These are phyloP conservation scores for Phyllosticta citriasiana DNA, from an alignment of 2,329 filamentous ascomycete genomes.

Conservation along the genomic window DNA sequence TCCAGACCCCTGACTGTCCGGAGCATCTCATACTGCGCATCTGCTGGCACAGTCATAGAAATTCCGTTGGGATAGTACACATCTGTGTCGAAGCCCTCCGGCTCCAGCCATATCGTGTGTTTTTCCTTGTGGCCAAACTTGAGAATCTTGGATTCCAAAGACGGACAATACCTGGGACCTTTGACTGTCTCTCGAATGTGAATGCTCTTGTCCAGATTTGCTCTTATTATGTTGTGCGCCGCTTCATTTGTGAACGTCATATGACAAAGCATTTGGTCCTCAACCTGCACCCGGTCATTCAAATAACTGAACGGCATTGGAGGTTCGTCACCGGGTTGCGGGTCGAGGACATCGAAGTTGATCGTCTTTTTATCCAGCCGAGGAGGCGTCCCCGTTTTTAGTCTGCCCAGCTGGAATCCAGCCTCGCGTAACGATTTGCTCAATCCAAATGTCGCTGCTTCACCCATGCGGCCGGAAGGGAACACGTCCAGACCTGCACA, in stretches of 20 bases:
- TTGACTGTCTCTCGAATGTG: slow-evolving; percentile 94
- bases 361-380: slow-evolving; percentile 75
- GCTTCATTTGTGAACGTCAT: slow-evolving; percentile 76
- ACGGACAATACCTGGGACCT: slow-evolving; percentile 91
- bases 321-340: slow-evolving; percentile 73
- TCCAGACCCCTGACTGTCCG: slow-evolving; percentile 82
- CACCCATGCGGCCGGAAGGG: slow-evolving; percentile 84
- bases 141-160: slow-evolving; percentile 86
- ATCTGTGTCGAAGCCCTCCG: slow-evolving; percentile 83
- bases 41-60: slow-evolving; percentile 89
- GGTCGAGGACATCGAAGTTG: slow-evolving; percentile 60
- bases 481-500: slow-evolving; percentile 55
- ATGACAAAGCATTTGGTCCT: slow-evolving; percentile 77
- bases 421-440: slow-evolving; percentile 84
- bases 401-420: slow-evolving; percentile 76
- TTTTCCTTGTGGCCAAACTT: slow-evolving; percentile 69
- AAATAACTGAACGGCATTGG: slow-evolving; percentile 88
- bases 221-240: slow-evolving; percentile 73
- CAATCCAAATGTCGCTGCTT: slow-evolving; percentile 83
- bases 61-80: slow-evolving; percentile 94
- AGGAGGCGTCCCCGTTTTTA: slow-evolving; percentile 95
- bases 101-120: slow-evolving; percentile 95
- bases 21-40: slow-evolving; percentile 77
- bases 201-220: slow-evolving; percentile 89
- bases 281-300: slow-evolving; percentile 65